Conservation (phyloP, 2,329 filamentous ascomycete species). For the Cyphellophora europaea region DNA sequence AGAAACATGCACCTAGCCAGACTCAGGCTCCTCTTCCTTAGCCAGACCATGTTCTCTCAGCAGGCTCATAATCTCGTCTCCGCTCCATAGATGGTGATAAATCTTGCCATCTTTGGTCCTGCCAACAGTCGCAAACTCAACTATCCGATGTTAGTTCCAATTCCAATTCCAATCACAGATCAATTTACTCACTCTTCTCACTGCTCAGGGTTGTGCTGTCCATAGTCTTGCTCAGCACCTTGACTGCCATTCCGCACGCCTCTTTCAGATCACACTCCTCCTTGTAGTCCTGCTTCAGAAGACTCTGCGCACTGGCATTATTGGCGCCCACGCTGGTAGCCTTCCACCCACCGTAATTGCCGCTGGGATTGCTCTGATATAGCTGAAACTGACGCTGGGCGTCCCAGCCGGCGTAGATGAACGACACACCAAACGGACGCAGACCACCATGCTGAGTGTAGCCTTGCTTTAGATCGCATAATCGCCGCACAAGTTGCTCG, state of each 20-base stretch:
- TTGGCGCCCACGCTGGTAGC: constrained; percentile 96
- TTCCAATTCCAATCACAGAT: neutral
- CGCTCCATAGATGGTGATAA: constrained; percentile 95
- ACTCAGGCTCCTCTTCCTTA: constrained; percentile 68
- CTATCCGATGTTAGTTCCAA: constrained; percentile 41
- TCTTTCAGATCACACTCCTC: constrained; percentile 95
- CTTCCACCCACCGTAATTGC: constrained; percentile 99
- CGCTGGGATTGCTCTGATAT: constrained; percentile 96
- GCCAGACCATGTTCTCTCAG: constrained; percentile 93
- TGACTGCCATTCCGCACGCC: constrained; percentile 93
- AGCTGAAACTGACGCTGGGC: constrained; percentile 94
- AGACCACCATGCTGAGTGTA: constrained; percentile 99
- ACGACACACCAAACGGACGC: constrained; percentile 93
- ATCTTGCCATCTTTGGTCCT: constrained; percentile 92
- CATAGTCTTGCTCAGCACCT: constrained; percentile 99
- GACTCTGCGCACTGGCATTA: constrained; percentile 91
- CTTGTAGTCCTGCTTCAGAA: constrained; percentile 99
- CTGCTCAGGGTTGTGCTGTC: constrained; percentile 97
- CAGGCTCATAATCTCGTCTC: constrained; percentile 89
- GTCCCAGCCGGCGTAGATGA: constrained; percentile 99
- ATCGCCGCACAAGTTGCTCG: constrained; percentile 90
- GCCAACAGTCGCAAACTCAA: constrained; percentile 97
- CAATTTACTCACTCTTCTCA: constrained; percentile 93
- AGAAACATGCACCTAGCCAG: too few species aligned
- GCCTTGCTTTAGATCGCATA: constrained; percentile 97